Evolutionary conservation across 106 monocot species (phyloP).

Genomic region (Amphibolis antarctica): DNA sequence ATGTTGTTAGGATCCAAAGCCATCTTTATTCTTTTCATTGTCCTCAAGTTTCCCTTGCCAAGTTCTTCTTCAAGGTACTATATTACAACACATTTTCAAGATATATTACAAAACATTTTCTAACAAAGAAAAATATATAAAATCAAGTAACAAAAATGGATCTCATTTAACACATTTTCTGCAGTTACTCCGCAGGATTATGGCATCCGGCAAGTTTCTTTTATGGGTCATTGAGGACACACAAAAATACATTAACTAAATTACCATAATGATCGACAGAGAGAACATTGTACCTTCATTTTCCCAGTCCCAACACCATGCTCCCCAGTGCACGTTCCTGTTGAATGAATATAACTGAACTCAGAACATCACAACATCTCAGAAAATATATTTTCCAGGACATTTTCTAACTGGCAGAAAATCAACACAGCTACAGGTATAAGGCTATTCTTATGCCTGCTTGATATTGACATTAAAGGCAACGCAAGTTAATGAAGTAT

Average conservation of each 20-base stretch:
- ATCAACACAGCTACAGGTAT: not conserved
- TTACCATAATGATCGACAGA: not conserved
- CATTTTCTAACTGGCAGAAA: not conserved
- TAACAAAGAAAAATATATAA: not conserved
- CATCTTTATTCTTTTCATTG: conserved; percentile 92
- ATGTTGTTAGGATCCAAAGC: conserved; percentile 85
- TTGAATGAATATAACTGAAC: not conserved
- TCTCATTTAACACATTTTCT: not conserved
- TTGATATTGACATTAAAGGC: not conserved
- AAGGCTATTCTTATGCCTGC: not conserved
- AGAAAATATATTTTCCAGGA: not conserved
- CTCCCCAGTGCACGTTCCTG: conserved; percentile 95
- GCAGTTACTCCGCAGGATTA: too few relatives aligned
- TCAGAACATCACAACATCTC: not conserved
- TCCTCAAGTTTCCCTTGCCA: conserved; percentile 64
- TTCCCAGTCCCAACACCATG: conserved; percentile 96
- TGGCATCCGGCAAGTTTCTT: too few relatives aligned
- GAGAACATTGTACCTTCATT: conserved; percentile 62
- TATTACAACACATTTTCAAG: not conserved
- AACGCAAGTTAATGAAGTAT: too few relatives aligned
- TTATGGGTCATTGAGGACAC: too few relatives aligned
- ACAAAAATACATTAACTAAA: too few relatives aligned
- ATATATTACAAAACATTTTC: too few relatives aligned
- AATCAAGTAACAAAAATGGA: not conserved
- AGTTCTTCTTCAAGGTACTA: conserved; percentile 90